Base-by-base conservation (phyloP, 2,329 filamentous ascomycete genomes). In the Colletotrichum sp. region DNA sequence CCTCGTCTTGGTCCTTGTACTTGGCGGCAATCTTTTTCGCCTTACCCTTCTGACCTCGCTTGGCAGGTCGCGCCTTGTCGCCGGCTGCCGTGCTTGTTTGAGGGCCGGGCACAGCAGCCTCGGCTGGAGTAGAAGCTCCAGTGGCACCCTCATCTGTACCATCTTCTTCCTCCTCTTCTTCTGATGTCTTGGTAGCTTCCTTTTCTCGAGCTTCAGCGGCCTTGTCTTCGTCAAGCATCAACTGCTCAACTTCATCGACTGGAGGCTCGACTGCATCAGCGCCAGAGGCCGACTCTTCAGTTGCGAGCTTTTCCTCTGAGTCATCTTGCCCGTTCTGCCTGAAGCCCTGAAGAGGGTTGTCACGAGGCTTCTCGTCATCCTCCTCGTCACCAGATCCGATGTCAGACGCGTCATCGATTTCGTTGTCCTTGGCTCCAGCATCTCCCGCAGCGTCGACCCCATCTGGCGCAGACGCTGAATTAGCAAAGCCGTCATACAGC, bases 1-100 rank as follows among this genome's bases (percentile, higher is more conserved):
- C 96, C 71, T 98, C 96, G 80, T 99, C 96, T 88, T 99, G 97
- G 80, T 98, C 89, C 62, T 94, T 96, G 86, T 99, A 99, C 83
- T 98, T 98, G 75, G 92, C 88, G 5, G 95, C 95, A 3, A 95
- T 93, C 84, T 97, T 98, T 88, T 98, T 98, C 59, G 93, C 93
- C 83, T 98, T 98, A 76, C 90, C 90, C 74, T 92, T 92, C 83
- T 98, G 95, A 34, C 96, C 95, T 73, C 96, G 93, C 82, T 92
- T 94, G 36, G 84, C 80, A 73, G 84, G 88, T 16, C 78, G 84
- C 81, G 88, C 91, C 83, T 88, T 89, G 82, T 75, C 84, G 80
- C 55, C 83, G 80, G 69, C 84, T 79, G 76, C 85, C 69, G 80
- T 71, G 65, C 75, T 76, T 8, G 75, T 76, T 15, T 72, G 24